Percentiles rank a stretch among this genome's conserved stretches.
phyloP scores from a whole-genome alignment of 768 basidiomycete genomes.

The Boletus sp. region DNA sequence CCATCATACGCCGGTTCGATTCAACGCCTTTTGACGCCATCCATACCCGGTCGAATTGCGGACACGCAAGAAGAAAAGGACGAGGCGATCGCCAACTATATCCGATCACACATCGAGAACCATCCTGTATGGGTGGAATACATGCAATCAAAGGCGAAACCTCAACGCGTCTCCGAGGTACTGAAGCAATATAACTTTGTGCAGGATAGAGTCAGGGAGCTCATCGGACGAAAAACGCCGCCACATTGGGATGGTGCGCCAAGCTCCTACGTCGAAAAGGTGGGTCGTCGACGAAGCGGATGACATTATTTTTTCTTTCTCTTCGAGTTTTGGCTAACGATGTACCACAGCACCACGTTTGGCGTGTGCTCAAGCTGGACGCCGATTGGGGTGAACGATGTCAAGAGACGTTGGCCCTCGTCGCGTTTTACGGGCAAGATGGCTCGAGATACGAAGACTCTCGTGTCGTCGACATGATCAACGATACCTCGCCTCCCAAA shows the following conservation, averaged over 20 bases:
- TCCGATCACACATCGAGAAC: constrained; percentile 43
- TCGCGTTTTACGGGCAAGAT: constrained; percentile 55
- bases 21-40: constrained; percentile 19
- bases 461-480: constrained; percentile 48
- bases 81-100: constrained; percentile 41
- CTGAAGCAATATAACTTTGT: constrained; percentile 53
- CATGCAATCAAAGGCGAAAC: constrained; percentile 42
- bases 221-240: constrained; percentile 43
- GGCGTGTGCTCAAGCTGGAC: constrained; percentile 46
- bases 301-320: not conserved
- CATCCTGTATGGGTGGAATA: constrained; percentile 47
- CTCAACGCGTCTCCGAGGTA: constrained; percentile 41
- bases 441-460: constrained; percentile 50
- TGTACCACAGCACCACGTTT: constrained; percentile 43
- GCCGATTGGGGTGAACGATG: constrained; percentile 46
- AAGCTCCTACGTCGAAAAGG: constrained; percentile 43
- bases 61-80: constrained; percentile 41
- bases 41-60: constrained; percentile 26
- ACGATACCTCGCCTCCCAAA: constrained; percentile 42
- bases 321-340: not conserved
- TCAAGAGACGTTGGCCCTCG: constrained; percentile 48
- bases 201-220: constrained; percentile 46
- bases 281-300: constrained; percentile 25
- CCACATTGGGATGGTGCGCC: constrained; percentile 38
- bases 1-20: not conserved